Evolutionary conservation across 2,329 filamentous ascomycete genomes (phyloP), one percentile per base, ranked within the genome.

Genomic region (Didymosphaeria variabile): DNA sequence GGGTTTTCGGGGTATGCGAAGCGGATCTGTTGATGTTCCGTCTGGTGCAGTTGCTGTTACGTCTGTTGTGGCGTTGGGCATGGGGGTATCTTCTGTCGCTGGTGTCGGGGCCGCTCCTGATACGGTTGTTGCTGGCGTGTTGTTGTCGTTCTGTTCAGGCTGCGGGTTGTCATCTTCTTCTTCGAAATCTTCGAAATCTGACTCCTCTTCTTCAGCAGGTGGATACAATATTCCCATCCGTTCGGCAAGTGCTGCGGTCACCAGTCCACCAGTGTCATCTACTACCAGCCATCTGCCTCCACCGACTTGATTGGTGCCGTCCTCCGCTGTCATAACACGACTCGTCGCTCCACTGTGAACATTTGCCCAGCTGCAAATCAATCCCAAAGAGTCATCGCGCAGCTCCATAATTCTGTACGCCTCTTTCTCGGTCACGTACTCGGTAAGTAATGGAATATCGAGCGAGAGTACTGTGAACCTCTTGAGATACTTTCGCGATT

Each of bases 401-500:
- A 97, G 82, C 72, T 98, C 94, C 82, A 98, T 83, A 32, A 96
- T 91, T 77, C 91, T 93, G 61, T 84, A 82, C 0, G 92, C 85
- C 68, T 98, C 94, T 72, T 91, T 92, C 70, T 96, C 92, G 53
- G 97, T 80, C 72, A 94, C 84, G 83, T 91, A 96, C 67, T 93
- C 87, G 21, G 89, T 88, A 63, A 98, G 82, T 65, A 88, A 85
- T 0, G 89, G 85, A 15, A 96, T 88, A 72, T 97, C 93, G 68
- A 98, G 81, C 0, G 94, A 94, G 55, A 97, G 78, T 1, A 95
- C 87, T 0, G 91, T 92, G 73, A 99, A 98, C 13, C 93, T 86
- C 71, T 91, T 90, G 65, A 98, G 86, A 76, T 97, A 98, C 79
- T 99, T 99, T 76, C 90, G 94, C 66, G 92, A 91, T 82, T 99